These are phyloP conservation scores for Trichosporon sp. DNA, from an alignment of 1,284 basidiomycete species.

Conservation along the genomic window DNA sequence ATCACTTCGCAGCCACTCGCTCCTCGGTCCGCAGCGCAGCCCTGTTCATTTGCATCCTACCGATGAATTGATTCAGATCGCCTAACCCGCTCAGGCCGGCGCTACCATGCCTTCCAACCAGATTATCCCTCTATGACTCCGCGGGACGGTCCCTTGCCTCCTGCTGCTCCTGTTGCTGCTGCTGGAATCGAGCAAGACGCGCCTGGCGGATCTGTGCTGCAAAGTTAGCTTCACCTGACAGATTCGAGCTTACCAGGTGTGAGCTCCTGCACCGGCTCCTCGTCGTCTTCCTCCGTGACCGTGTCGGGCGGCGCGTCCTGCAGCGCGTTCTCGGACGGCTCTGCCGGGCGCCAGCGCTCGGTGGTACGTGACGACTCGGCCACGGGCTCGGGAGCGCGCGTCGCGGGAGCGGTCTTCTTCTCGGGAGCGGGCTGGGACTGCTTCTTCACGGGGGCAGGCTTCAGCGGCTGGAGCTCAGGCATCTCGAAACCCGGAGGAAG, in stretches of 20 bases:
- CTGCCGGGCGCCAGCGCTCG: constrained; percentile 44
- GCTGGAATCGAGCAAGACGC: constrained; percentile 71
- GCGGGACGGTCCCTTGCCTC: constrained; percentile 1
- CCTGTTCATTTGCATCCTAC: constrained; percentile 9
- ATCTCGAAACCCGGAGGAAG: constrained; percentile 58
- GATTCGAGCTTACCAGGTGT: constrained; percentile 45
- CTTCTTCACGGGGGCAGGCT: constrained; percentile 10
- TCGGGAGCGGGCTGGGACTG: not conserved
- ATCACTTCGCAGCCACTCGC: not conserved
- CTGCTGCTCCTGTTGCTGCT: constrained; percentile 22
- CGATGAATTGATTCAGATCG: constrained; percentile 17
- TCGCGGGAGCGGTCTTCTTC: not conserved
- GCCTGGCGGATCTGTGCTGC: constrained; percentile 74
- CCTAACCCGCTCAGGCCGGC: constrained; percentile 1
- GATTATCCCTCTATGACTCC: not conserved
- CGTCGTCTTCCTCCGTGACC: constrained; percentile 37
- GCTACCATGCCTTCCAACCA: not conserved
- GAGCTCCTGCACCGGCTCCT: constrained; percentile 49
- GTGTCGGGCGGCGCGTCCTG: constrained; percentile 2
- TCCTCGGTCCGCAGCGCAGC: constrained; percentile 3
- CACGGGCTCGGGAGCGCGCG: not conserved
- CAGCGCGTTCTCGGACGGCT: not conserved
- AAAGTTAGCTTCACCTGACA: constrained; percentile 59
- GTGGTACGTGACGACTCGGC: not conserved
- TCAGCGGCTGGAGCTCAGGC: constrained; percentile 30